phyloP scores from a whole-genome alignment of 2,329 filamentous ascomycete species.

The Colletotrichum sp. region DNA sequence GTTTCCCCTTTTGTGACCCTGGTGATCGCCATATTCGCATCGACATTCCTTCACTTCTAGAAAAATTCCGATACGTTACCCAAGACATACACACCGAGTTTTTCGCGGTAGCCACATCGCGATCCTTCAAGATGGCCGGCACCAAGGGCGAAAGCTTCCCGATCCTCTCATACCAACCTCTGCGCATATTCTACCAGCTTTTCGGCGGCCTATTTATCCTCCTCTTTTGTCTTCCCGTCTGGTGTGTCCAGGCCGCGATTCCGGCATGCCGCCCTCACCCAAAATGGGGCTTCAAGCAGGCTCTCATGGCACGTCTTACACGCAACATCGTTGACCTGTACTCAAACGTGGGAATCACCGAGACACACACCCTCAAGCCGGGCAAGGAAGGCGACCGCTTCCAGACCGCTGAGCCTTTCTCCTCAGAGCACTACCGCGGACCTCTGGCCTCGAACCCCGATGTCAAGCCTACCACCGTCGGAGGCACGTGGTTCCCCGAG shows the following conservation, averaged over 20 bases:
- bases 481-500: slow-evolving; percentile 28
- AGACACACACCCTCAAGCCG: slow-evolving; percentile 26
- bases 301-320: slow-evolving; percentile 3
- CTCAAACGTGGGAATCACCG: slow-evolving; percentile 6
- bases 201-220: background rate
- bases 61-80: background rate
- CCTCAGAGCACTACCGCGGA: slow-evolving; percentile 22
- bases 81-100: background rate
- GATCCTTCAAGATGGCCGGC: background rate
- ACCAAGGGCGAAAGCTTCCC: background rate
- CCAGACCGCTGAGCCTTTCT: slow-evolving; percentile 20
- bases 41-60: background rate
- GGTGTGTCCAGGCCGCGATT: background rate
- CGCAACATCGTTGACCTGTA: background rate
- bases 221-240: background rate
- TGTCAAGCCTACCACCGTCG: slow-evolving; percentile 22
- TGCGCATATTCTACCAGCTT: background rate
- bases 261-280: slow-evolving; percentile 1
- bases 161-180: background rate
- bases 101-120: background rate
- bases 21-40: background rate
- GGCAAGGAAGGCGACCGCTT: slow-evolving; percentile 28
- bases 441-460: slow-evolving; percentile 8
- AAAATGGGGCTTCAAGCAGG: slow-evolving; percentile 7
- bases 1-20: background rate